Conservation (phyloP, 768 basidiomycete genomes). For the Cystofilobasidium bisporidii region DNA sequence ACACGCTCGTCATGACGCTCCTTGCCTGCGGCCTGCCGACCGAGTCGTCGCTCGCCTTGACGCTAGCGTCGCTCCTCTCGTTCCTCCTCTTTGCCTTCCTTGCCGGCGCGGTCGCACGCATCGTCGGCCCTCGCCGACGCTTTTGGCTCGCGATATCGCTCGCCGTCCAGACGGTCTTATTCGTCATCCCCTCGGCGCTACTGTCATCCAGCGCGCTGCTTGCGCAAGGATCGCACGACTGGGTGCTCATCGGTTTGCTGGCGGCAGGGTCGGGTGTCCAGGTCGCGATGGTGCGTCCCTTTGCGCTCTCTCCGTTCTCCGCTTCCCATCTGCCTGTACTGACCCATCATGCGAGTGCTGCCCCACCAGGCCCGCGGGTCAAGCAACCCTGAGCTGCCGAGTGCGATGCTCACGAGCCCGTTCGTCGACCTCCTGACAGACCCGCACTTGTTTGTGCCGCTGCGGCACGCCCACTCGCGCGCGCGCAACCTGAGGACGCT, state of each 20-base stretch:
- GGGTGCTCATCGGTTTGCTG: slow-evolving; percentile 3
- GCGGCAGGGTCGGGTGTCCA: slow-evolving; percentile 10
- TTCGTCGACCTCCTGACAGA: slow-evolving; percentile 21
- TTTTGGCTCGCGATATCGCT: background rate
- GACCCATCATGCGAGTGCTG: too few relatives aligned
- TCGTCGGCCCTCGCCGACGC: slow-evolving; percentile 1
- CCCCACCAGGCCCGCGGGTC: background rate
- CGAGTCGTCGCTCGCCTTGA: background rate
- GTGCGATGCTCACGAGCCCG: slow-evolving; percentile 20
- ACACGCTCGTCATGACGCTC: background rate
- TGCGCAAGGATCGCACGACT: background rate
- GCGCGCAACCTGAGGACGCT: slow-evolving; percentile 1
- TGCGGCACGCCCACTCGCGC: background rate
- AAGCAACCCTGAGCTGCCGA: background rate
- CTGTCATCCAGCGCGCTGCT: background rate
- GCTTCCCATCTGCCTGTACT: too few relatives aligned
- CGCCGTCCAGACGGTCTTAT: background rate
- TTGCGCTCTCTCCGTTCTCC: too few relatives aligned
- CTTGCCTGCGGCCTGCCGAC: background rate
- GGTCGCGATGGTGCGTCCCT: slow-evolving; percentile 18
- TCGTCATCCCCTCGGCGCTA: background rate
- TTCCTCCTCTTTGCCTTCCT: slow-evolving; percentile 11
- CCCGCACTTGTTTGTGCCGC: slow-evolving; percentile 1
- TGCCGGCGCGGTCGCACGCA: background rate
- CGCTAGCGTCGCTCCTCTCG: slow-evolving; percentile 13